Conservation (phyloP, 371 early-diverging fungal species). For the Haplosporangium sp. region DNA sequence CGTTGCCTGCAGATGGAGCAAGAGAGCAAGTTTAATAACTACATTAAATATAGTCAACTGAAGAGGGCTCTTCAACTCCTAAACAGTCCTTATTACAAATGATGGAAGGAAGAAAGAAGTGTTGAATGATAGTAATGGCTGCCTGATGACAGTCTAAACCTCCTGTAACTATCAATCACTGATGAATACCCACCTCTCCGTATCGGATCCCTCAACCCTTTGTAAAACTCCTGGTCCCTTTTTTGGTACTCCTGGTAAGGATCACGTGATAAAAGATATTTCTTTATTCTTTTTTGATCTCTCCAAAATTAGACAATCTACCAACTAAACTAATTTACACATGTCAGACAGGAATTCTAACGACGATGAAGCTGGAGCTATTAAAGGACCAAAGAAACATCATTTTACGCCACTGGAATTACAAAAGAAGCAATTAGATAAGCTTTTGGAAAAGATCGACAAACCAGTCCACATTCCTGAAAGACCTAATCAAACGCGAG, state of each 20-base stretch:
- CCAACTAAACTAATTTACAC: not conserved
- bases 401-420: slow-evolving; percentile 61
- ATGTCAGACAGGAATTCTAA: slow-evolving; percentile 17
- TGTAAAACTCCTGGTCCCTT: slow-evolving; percentile 3
- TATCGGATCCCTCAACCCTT: not conserved
- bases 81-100: not conserved
- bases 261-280: not conserved
- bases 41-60: not conserved
- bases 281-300: slow-evolving; percentile 3
- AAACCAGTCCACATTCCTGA: slow-evolving; percentile 81
- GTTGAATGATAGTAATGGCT: not conserved
- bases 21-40: not conserved
- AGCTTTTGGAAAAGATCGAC: slow-evolving; percentile 83
- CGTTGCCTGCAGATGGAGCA: not conserved
- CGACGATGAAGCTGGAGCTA: slow-evolving; percentile 17
- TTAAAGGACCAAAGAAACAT: slow-evolving; percentile 49
- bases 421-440: slow-evolving; percentile 77
- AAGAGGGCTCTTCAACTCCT: not conserved
- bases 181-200: not conserved
- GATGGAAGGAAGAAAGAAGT: not conserved
- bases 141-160: too few species aligned
- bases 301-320: too few species aligned
- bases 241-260: too few species aligned
- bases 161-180: not conserved
- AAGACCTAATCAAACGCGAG: slow-evolving; percentile 56